A percentile compares a stretch with the other conserved stretches of the same genome.
phyloP scores from a whole-genome alignment of 371 early-diverging fungal genomes.

The Entomophthora muscae region DNA sequence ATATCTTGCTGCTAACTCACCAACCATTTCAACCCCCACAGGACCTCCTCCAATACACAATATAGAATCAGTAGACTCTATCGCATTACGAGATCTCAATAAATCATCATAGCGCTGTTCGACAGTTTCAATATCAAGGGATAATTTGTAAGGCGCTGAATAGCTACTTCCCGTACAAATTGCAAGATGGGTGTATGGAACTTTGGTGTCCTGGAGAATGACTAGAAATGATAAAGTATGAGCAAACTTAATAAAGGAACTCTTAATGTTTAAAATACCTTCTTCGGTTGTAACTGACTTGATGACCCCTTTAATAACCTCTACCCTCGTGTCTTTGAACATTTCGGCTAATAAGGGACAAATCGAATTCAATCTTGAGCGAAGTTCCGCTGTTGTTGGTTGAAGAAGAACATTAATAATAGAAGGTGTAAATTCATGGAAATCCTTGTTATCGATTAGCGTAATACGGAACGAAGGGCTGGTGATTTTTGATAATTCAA shows the following conservation, averaged over 20 bases:
- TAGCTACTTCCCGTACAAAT: constrained; percentile 22
- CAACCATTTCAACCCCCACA: constrained; percentile 26
- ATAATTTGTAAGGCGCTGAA: constrained; percentile 18
- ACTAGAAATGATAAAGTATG: background rate
- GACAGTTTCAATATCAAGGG: background rate
- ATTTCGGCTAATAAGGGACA: constrained; percentile 14
- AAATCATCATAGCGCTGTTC: constrained; percentile 13
- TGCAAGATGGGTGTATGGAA: constrained; percentile 14
- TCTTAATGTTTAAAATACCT: constrained; percentile 11
- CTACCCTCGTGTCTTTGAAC: constrained; percentile 8
- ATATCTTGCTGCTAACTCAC: constrained; percentile 22
- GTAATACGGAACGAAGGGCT: constrained; percentile 15
- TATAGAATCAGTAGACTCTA: constrained; percentile 18
- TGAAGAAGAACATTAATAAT: constrained; percentile 17
- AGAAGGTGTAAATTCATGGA: constrained; percentile 21
- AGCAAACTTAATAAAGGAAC: background rate
- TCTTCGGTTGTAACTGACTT: constrained; percentile 12
- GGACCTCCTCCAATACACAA: constrained; percentile 35
- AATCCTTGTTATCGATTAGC: constrained; percentile 22
- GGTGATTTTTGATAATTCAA: constrained; percentile 12
- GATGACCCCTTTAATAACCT: constrained; percentile 15
- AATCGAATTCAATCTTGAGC: constrained; percentile 14
- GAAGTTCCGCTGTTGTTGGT: constrained; percentile 14
- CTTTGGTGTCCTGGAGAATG: background rate
- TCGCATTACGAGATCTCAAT: constrained; percentile 12